Base-by-base conservation (phyloP, 345 rosid genomes). In the Citrus medica region DNA sequence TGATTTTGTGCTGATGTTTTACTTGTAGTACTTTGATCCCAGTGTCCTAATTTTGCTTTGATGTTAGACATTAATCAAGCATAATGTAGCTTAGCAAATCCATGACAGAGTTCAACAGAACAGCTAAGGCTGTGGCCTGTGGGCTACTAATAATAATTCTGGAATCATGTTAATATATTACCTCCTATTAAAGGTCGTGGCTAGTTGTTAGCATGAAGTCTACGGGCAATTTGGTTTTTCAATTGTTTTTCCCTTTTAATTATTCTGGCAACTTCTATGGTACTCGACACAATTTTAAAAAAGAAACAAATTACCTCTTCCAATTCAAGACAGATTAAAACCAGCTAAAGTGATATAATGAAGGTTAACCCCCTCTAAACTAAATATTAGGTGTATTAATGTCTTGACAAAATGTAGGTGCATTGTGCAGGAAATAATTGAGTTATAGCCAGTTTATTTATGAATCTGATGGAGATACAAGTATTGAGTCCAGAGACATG, bases 121-220 rank as follows among this genome's bases (percentile, higher is more conserved):
- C 84, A 81, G 76, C 81, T 5, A 76, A 67, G 71, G 40, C 17
- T 8, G 48, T 53, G 76, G 24, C 68, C 81, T 42, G 16, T 0
- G 51, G 51, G 51, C 17, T 70, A 68, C 56, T 28, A 27, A 67
- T 67, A 63, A 64, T 79, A 74, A 51, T 79, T 79, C 68, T 79
- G 58, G 76, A 73, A 76, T 76, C 80, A 75, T 68, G 59, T 79
- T 12, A 48, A 73, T 68, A 56, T 3, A 53, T 76, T 67, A 59
- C 35, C 37, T 28, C 13, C 74, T 48, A 13, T 64, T 37, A 42
- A 30, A 64, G 32, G 70, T 1, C 22, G 4, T 40, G 63, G 21
- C 56, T 64, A 74, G 67, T 74, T 74, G 35, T 64, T 66, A 7
- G 22, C 10, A 17, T 61, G n/a, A n/a, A 46, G 30, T 75, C 40